Evolutionary conservation across 2,329 filamentous ascomycete genomes (phyloP).

Genomic region (Aureobasidium sp.): DNA sequence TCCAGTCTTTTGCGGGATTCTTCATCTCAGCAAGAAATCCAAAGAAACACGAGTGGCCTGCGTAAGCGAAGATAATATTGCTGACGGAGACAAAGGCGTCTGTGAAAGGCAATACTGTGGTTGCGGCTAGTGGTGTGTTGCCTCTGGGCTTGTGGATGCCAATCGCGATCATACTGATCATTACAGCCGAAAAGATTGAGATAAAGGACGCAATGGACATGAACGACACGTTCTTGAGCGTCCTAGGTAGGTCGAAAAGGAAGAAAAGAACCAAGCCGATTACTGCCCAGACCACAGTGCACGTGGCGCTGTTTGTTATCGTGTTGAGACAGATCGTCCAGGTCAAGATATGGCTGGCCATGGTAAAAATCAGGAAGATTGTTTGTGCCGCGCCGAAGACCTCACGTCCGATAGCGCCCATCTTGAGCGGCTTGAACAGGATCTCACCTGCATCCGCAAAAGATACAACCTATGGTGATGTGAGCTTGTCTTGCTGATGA

Average conservation of each 20-base stretch:
- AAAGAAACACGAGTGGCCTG: conserved; percentile 59
- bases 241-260: conserved; percentile 54
- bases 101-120: conserved; percentile 34
- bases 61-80: conserved; percentile 65
- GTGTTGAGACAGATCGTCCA: conserved; percentile 65
- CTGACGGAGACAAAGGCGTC: conserved; percentile 55
- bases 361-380: conserved; percentile 61
- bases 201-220: conserved; percentile 36
- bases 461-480: conserved; percentile 33
- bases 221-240: conserved; percentile 33
- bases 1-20: conserved; percentile 50
- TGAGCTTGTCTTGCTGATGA: background rate
- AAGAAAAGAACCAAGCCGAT: conserved; percentile 54
- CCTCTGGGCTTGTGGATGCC: conserved; percentile 43
- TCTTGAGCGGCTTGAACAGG: conserved; percentile 32
- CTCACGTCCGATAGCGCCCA: conserved; percentile 56
- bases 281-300: conserved; percentile 59
- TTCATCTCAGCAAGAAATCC: conserved; percentile 59
- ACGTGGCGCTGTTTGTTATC: conserved; percentile 55
- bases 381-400: conserved; percentile 56
- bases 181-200: conserved; percentile 56
- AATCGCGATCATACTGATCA: conserved; percentile 60
- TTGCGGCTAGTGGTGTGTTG: conserved; percentile 23
- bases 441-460: conserved; percentile 64
- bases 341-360: conserved; percentile 62